Evolutionary conservation across 495 filamentous ascomycete genomes (phyloP), one percentile per base, ranked within the genome.

Genomic region (Trichoderma gamsii): DNA sequence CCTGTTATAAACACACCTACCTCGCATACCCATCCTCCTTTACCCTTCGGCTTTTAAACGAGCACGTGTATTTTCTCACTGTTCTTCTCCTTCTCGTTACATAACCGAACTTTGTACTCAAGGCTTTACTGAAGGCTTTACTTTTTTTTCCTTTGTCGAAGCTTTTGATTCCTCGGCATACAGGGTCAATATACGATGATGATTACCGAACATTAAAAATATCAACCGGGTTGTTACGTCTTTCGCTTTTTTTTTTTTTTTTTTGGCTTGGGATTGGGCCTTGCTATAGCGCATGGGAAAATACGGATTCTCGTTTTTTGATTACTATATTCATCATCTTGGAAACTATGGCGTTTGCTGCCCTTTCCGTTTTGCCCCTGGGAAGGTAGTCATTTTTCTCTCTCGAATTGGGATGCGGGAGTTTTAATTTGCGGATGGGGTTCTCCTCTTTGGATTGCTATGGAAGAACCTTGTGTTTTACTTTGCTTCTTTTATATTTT

Each of bases 141-240:
- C 8, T 59, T 61, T 61, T 29, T 29, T 61, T 61, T 61, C 56
- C 56, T 61, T 61, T 61, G 16, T 56, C 56, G 16, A 61, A 29
- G 56, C 15, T 56, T 21, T 61, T 61, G 56, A 61, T 21, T 61
- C 56, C 12, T 32, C 7, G 11, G 1, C 1, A 61, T 29, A 27
- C 4, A n/a, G 21, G 56, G 32, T 61, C 56, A 56, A 61, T 21
- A 32, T 61, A 61, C 25, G 56, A 61, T 61, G 56, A 61, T 32
- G 56, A 61, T 18, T 61, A 61, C 27, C 27, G 56, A 61, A 61
- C 56, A 38, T 38, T 4, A 61, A 61, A 61, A 61, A 29, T 29
- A 29, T 4, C 8, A 29, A 27, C 7, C 9, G 56, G 56, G 27
- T 3, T 38, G 35, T 38, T 38, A 38, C 35, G 35, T 38, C 35